phyloP scores from a whole-genome alignment of 441 rosid species.

The Pelargonium hybrid region DNA sequence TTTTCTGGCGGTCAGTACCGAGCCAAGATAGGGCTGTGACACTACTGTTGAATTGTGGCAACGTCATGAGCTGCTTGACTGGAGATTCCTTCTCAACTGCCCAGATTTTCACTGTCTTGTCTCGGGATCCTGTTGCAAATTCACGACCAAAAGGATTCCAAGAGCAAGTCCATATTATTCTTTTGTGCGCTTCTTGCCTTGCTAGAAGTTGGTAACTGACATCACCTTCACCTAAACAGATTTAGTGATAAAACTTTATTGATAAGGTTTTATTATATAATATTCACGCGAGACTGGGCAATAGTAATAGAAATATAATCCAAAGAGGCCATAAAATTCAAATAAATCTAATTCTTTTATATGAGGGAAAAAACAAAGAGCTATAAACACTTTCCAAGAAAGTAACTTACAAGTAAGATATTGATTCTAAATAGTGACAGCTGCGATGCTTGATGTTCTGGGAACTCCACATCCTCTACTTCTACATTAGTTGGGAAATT shows the following conservation, averaged over 20 bases:
- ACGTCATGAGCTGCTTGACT: slow-evolving; percentile 40
- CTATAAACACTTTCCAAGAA: too few relatives aligned
- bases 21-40: slow-evolving; percentile 83
- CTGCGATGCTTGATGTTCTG: too few relatives aligned
- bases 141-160: slow-evolving; percentile 92
- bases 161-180: slow-evolving; percentile 94
- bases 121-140: slow-evolving; percentile 89
- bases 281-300: neutral
- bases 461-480: too few relatives aligned
- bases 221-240: slow-evolving; percentile 33
- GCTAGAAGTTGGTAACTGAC: slow-evolving; percentile 45
- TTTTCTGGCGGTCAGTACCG: slow-evolving; percentile 42
- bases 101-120: slow-evolving; percentile 93
- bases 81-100: slow-evolving; percentile 33
- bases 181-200: slow-evolving; percentile 79
- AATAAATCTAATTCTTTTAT: too few relatives aligned
- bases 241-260: neutral
- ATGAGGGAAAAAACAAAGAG: too few relatives aligned
- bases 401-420: too few relatives aligned
- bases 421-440: too few relatives aligned
- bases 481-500: too few relatives aligned
- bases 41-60: slow-evolving; percentile 66
- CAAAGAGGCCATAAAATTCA: too few relatives aligned
- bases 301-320: too few relatives aligned
- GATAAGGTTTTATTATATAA: neutral